phyloP scores from a whole-genome alignment of 768 basidiomycete species.

The Phallus indusiatus region DNA sequence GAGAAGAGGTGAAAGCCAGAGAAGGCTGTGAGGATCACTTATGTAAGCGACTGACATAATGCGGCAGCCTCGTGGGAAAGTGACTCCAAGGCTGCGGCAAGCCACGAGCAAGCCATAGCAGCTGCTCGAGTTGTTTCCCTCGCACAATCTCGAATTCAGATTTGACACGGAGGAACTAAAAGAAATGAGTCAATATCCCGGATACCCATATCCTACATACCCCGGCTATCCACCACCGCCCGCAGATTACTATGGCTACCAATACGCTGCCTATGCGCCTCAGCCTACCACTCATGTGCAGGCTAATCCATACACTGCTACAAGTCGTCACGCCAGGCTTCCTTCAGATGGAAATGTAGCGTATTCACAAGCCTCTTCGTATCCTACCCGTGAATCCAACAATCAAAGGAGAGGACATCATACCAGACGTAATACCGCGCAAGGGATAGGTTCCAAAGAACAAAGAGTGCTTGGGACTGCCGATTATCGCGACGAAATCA shows the following conservation, averaged over 20 bases:
- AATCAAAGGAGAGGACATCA: not conserved
- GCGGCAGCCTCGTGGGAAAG: too few species aligned
- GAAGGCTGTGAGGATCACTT: too few species aligned
- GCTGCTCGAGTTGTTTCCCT: too few species aligned
- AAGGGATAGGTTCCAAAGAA: not conserved
- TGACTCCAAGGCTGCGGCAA: too few species aligned
- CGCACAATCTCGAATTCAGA: too few species aligned
- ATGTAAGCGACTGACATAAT: too few species aligned
- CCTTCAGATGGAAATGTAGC: not conserved
- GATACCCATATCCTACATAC: not conserved
- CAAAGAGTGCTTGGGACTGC: not conserved
- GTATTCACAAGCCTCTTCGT: not conserved
- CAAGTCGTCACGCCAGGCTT: not conserved
- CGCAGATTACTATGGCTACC: not conserved
- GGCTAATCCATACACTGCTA: not conserved
- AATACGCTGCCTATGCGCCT: not conserved
- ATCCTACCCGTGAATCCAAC: not conserved
- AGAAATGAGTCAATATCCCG: not conserved
- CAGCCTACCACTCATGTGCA: not conserved
- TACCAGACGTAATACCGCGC: not conserved
- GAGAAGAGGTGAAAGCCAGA: too few species aligned
- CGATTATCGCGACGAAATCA: not conserved
- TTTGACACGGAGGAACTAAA: not conserved
- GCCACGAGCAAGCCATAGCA: too few species aligned
- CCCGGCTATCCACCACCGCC: not conserved